Conservation (phyloP, 345 rosid species). For the Mercurialis annua region DNA sequence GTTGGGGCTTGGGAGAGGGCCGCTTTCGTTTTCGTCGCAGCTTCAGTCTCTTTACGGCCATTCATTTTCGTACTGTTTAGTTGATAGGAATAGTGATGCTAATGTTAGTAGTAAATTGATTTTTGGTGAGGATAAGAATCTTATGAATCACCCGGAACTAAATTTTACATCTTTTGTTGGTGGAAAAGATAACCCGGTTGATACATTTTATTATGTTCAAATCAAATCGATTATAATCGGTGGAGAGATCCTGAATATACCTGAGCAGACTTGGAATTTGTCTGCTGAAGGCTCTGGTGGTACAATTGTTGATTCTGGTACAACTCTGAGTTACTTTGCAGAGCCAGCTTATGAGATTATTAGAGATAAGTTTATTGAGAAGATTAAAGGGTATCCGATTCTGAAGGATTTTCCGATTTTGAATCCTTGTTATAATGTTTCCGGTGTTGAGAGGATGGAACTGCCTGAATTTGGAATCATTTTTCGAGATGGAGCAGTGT, state of each 20-base stretch:
- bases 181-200: slow-evolving; percentile 52
- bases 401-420: slow-evolving; percentile 51
- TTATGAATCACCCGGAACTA: slow-evolving; percentile 48
- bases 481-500: slow-evolving; percentile 71
- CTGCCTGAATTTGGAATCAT: slow-evolving; percentile 68
- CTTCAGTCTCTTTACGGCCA: slow-evolving; percentile 75
- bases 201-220: slow-evolving; percentile 71
- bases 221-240: slow-evolving; percentile 66
- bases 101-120: slow-evolving; percentile 78
- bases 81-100: slow-evolving; percentile 56
- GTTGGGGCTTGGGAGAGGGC: slow-evolving; percentile 86
- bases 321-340: slow-evolving; percentile 61
- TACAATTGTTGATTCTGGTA: slow-evolving; percentile 82
- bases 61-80: slow-evolving; percentile 86
- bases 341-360: slow-evolving; percentile 66
- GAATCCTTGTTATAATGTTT: slow-evolving; percentile 83
- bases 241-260: slow-evolving; percentile 58
- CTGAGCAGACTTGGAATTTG: slow-evolving; percentile 65
- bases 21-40: slow-evolving; percentile 83
- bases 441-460: slow-evolving; percentile 54
- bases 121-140: slow-evolving; percentile 68
- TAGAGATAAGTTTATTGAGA: slow-evolving; percentile 53
- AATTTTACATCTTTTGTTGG: slow-evolving; percentile 71
- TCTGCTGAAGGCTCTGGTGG: slow-evolving; percentile 68
- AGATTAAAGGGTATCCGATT: slow-evolving; percentile 54